Percentiles rank a stretch among this genome's conserved stretches.
Conservation (phyloP, 352 stramenopile genomes). For the Globisporangium polare region DNA sequence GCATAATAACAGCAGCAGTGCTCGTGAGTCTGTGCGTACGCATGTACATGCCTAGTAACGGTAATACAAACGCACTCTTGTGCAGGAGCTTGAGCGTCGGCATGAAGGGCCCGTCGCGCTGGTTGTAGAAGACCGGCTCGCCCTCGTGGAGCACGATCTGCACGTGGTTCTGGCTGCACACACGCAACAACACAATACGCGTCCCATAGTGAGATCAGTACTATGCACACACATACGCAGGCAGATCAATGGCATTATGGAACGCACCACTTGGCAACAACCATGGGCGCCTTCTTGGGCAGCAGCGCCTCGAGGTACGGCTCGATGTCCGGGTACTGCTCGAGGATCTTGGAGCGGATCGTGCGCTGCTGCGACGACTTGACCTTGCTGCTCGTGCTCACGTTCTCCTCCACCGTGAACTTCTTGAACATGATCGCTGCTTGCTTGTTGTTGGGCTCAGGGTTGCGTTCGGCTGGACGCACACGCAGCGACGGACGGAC, state of each 20-base stretch:
- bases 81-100: constrained; percentile 95
- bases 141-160: constrained; percentile 88
- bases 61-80: constrained; percentile 85
- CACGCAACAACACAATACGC: background rate
- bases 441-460: too few relatives aligned
- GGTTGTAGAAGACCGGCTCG: constrained; percentile 95
- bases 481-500: too few relatives aligned
- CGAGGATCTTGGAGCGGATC: constrained; percentile 92
- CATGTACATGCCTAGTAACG: too few relatives aligned
- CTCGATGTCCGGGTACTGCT: constrained; percentile 91
- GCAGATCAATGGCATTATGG: background rate
- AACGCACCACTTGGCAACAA: constrained; percentile 88
- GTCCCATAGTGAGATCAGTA: too few relatives aligned
- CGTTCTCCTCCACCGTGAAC: constrained; percentile 92
- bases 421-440: constrained; percentile 92
- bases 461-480: background rate
- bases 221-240: background rate
- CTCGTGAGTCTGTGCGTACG: background rate
- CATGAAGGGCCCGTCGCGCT: constrained; percentile 96
- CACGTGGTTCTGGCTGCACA: constrained; percentile 83
- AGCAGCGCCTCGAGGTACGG: constrained; percentile 86
- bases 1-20: too few relatives aligned
- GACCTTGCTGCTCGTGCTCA: constrained; percentile 95
- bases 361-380: constrained; percentile 96
- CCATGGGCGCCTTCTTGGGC: constrained; percentile 94